phyloP scores from a whole-genome alignment of 164 flowering plant species.

The Piper betle region DNA sequence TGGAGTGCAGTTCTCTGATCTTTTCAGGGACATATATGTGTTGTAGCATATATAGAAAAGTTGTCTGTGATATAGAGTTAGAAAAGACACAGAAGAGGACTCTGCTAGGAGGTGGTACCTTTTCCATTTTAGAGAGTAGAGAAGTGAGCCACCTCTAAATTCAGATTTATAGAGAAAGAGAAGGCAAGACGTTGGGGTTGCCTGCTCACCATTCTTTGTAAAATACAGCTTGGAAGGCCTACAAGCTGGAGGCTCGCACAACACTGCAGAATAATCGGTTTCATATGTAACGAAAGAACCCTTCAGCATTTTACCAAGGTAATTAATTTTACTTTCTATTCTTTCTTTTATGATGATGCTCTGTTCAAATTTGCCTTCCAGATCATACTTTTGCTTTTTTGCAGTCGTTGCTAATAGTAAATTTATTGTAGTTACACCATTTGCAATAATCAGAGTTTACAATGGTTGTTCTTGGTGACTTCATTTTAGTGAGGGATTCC shows the following conservation, averaged over 20 bases:
- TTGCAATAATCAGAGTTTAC: no score
- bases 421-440: no score
- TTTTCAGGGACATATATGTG: slow-evolving; percentile 12
- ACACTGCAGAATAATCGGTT: not conserved
- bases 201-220: not conserved
- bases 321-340: no score
- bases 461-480: no score
- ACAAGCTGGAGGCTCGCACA: not conserved
- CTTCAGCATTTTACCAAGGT: not conserved
- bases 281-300: not conserved
- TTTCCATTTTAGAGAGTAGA: slow-evolving; percentile 24
- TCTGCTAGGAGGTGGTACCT: slow-evolving; percentile 9
- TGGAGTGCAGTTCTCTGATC: slow-evolving; percentile 41
- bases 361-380: no score
- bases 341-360: no score
- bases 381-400: no score
- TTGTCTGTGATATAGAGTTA: slow-evolving; percentile 3
- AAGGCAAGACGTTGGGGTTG: not conserved
- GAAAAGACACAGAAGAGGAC: slow-evolving; percentile 8
- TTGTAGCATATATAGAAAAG: slow-evolving; percentile 2
- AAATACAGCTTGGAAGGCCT: not conserved
- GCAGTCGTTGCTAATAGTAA: no score
- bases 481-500: no score
- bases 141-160: slow-evolving; percentile 3
- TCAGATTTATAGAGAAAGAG: not conserved